phyloP scores from a whole-genome alignment of 2,329 filamentous ascomycete genomes.

The Monilinia laxa region DNA sequence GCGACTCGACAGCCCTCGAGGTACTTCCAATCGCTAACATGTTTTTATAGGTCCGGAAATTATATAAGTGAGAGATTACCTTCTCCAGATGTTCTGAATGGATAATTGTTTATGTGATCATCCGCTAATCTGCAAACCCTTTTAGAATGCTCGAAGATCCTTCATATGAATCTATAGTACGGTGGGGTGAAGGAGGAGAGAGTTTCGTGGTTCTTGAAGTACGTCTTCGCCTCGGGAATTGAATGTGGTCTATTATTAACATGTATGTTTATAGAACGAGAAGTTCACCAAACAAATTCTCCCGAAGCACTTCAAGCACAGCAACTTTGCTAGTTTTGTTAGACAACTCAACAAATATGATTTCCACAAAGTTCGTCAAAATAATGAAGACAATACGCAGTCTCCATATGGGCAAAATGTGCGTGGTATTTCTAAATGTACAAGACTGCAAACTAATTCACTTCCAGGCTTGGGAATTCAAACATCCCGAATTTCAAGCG shows the following conservation, averaged over 20 bases:
- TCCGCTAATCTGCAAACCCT: slow-evolving; percentile 28
- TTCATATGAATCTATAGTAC: slow-evolving; percentile 84
- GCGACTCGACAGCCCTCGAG: neutral
- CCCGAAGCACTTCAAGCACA: slow-evolving; percentile 98
- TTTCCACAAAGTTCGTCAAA: slow-evolving; percentile 94
- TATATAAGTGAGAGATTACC: slow-evolving; percentile 76
- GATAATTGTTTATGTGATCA: slow-evolving; percentile 38
- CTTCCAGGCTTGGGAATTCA: slow-evolving; percentile 85
- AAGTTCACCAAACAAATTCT: slow-evolving; percentile 97
- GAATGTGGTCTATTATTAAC: slow-evolving; percentile 20
- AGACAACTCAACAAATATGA: slow-evolving; percentile 96
- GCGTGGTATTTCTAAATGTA: slow-evolving; percentile 37
- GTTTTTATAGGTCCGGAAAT: slow-evolving; percentile 77
- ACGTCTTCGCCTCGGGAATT: slow-evolving; percentile 38
- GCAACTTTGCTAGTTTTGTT: slow-evolving; percentile 96
- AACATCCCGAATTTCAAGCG: slow-evolving; percentile 91
- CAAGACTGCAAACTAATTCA: slow-evolving; percentile 36
- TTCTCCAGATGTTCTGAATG: slow-evolving; percentile 1
- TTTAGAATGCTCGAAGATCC: slow-evolving; percentile 93
- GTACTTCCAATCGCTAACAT: slow-evolving; percentile 27
- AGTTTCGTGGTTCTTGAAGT: slow-evolving; percentile 98
- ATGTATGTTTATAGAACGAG: slow-evolving; percentile 66
- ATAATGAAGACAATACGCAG: slow-evolving; percentile 81
- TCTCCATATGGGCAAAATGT: slow-evolving; percentile 81
- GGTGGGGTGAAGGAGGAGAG: slow-evolving; percentile 93